A percentile compares a stretch with the other conserved stretches of the same genome.
These are phyloP conservation scores for Excoecaria agallocha DNA, from an alignment of 345 rosid species.

Conservation along the genomic window DNA sequence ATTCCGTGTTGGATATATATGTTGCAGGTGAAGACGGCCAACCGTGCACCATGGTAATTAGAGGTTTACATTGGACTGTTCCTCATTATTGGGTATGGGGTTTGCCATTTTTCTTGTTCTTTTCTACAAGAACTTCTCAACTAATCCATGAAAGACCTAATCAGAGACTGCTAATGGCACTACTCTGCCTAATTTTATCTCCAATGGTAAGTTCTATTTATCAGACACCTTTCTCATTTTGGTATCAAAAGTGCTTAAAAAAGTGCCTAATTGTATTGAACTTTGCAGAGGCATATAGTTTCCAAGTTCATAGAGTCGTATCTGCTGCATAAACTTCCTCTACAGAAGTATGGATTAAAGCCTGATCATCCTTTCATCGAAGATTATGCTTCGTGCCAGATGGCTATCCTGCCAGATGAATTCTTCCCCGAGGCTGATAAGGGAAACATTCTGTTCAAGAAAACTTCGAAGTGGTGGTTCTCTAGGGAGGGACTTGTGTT, in stretches of 20 bases:
- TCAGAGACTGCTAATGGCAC: slow-evolving; percentile 49
- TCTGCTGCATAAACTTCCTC: slow-evolving; percentile 65
- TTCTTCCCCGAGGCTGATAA: slow-evolving; percentile 82
- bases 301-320: slow-evolving; percentile 88
- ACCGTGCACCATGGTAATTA: slow-evolving; percentile 73
- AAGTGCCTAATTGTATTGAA: not conserved
- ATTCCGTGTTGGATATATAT: not conserved
- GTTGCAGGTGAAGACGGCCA: slow-evolving; percentile 53
- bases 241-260: not conserved
- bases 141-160: slow-evolving; percentile 63
- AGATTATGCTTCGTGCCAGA: slow-evolving; percentile 91
- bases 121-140: slow-evolving; percentile 80
- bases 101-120: slow-evolving; percentile 80
- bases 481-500: too few species aligned
- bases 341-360: slow-evolving; percentile 66
- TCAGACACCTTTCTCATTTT: not conserved
- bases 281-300: slow-evolving; percentile 53
- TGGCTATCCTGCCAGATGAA: slow-evolving; percentile 76
- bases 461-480: slow-evolving; percentile 76
- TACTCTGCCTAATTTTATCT: slow-evolving; percentile 52
- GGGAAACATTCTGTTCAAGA: slow-evolving; percentile 69
- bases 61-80: slow-evolving; percentile 77
- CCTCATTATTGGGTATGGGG: slow-evolving; percentile 93
- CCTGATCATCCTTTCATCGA: slow-evolving; percentile 86
- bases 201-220: slow-evolving; percentile 47